phyloP scores from a whole-genome alignment of 495 filamentous ascomycete genomes.

The Rusavskia elegans region DNA sequence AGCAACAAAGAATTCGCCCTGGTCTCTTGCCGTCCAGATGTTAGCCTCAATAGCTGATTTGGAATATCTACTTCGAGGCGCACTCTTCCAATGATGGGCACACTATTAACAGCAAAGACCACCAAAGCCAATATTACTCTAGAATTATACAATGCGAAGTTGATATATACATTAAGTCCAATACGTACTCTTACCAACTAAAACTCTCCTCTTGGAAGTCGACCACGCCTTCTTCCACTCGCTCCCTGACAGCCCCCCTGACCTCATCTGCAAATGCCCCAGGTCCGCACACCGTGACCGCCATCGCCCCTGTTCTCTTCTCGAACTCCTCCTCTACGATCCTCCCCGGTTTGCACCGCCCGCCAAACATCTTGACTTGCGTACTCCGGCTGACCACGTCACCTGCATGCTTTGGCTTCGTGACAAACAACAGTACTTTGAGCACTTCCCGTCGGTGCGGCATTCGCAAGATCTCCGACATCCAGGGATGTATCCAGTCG shows the following conservation, averaged over 20 bases:
- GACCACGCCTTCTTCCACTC: constrained; percentile 48
- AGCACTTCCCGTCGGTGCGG: constrained; percentile 69
- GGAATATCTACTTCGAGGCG: too few species aligned
- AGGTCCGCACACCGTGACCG: constrained; percentile 78
- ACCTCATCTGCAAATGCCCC: constrained; percentile 85
- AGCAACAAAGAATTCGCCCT: too few species aligned
- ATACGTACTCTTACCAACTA: constrained; percentile 2
- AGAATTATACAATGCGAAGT: too few species aligned
- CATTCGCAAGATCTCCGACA: constrained; percentile 84
- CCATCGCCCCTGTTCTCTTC: constrained; percentile 62
- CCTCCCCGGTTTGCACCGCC: constrained; percentile 36
- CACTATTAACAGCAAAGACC: too few species aligned
- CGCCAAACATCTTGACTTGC: constrained; percentile 83
- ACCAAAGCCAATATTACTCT: too few species aligned
- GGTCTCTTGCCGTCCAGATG: too few species aligned
- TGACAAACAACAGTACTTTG: constrained; percentile 76
- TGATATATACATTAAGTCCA: too few species aligned
- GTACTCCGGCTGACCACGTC: constrained; percentile 70
- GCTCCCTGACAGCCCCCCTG: constrained; percentile 47
- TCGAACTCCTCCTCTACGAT: constrained; percentile 68
- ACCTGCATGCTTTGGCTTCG: constrained; percentile 58
- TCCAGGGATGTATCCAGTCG: constrained; percentile 87
- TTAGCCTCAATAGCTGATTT: too few species aligned
- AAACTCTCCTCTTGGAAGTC: constrained; percentile 96
- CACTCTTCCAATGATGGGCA: too few species aligned